Evolutionary conservation across 2,329 filamentous ascomycete species (phyloP), one percentile per base, ranked within the genome.

Genomic region (Lasiodiplodia gonubiensis): DNA sequence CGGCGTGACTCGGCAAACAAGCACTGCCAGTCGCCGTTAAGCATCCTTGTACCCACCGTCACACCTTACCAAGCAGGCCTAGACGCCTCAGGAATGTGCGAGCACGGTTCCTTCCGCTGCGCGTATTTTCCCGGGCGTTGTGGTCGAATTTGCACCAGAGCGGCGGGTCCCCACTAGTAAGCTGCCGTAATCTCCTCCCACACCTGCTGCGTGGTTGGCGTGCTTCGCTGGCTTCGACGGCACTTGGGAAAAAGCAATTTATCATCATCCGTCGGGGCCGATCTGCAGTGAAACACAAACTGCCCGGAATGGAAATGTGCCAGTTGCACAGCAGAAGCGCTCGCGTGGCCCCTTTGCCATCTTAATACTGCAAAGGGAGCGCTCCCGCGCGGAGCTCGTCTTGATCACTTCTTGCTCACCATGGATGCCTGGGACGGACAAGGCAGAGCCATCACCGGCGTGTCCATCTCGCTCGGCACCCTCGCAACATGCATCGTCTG

Each of bases 391-490:
- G 42, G 21, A 18, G 1, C 14, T 35, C 21, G 7, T 21, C 7
- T 18, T 25, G 37, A 21, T 18, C 42, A 21, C 21, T 18, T 6
- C 23, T 21, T 18, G 11, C 55, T 42, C 59, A 25, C 11, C 42
- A 74, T 73, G 67, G 35, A 68, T 3, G 69, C 74, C 11, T 75
- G 73, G 59, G 68, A 69, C 14, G 70, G 69, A 6, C 70, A 75
- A 64, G 70, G 73, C 33, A 54, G 64, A 27, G 70, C 73, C 54
- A 65, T 75, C 65, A 70, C 70, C 49, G 71, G 70, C 69, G 72
- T 74, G 18, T 69, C 72, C 8, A 64, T 74, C 16, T 66, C 71
- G 4, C 39, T 75, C 27, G 70, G 71, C 1, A 23, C 33, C 3
- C 49, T 74, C n/a, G 70, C 73, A 0, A 69, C 70, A 4, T 21